Base-by-base conservation (phyloP, 768 basidiomycete genomes). In the Trametes villosa region DNA sequence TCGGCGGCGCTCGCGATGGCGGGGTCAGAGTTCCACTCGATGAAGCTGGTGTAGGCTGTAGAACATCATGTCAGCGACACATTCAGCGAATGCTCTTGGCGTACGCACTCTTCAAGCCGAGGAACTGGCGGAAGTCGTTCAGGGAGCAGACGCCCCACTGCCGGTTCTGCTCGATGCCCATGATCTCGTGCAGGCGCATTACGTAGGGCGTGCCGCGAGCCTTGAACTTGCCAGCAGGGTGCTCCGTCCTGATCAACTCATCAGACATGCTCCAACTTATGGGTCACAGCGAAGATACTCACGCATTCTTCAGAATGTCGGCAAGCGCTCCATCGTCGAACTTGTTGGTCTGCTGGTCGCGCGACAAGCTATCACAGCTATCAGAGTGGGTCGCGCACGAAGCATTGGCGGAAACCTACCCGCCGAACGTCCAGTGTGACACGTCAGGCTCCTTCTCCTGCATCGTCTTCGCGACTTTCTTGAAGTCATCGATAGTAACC, bases 61-160 rank as follows among this genome's bases (percentile, higher is more conserved):
- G 29, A 15, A 47, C 53, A 27, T 45, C 17, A 13, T 9, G 15
- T 53, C 9, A 51, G 65, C 42, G 62, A 27, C 27, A 20, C 22
- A 26, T 11, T 13, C 44, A 9, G 4, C 9, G 9, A 8, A 9
- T 1, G 18, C 2, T 20, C 4, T 18, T 27, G 12, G 13, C 5
- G 17, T 3, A 53, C 85, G 66, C 63, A 91, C 91, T 79, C 72
- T 90, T 92, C 47, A 94, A 69, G 12, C 91, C 92, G 49, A 94
- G 77, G 77, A 85, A 94, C 82, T 87, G 53, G 57, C 92, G 79
- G 75, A 94, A 94, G 60, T 94, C 92, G 63, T 94, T 94, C 62
- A 94, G 71, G 2, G 88, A 86, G 70, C 92, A 94, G 20, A 88
- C 86, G 47, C 91, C 92, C 92, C 92, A 95, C 22, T 69, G 64